A percentile compares a stretch with the other conserved stretches of the same genome.
These are phyloP conservation scores for Oryza glaberrima DNA, from an alignment of 176 grass and related monocot species.

Conservation along the genomic window DNA sequence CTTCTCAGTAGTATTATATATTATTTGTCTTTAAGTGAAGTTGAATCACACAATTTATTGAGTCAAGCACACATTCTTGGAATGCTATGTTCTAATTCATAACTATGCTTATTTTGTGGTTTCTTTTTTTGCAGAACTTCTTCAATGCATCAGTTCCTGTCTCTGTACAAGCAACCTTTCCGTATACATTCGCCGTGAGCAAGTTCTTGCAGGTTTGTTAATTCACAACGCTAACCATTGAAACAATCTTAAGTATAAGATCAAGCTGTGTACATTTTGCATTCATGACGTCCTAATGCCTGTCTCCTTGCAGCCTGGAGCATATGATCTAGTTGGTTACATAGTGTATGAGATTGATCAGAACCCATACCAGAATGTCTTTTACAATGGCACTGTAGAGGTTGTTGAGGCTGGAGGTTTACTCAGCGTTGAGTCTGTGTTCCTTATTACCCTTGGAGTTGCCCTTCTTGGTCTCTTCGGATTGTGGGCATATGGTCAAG, in stretches of 20 bases:
- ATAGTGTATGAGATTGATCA: slow-evolving; percentile 97
- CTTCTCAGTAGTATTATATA: neutral
- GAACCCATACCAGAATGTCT: slow-evolving; percentile 77
- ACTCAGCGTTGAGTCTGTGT: slow-evolving; percentile 92
- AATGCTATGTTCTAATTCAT: neutral
- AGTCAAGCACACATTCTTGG: neutral
- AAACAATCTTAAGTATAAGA: slow-evolving; percentile 31
- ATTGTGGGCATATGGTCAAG: slow-evolving; percentile 90
- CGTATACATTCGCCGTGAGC: slow-evolving; percentile 87
- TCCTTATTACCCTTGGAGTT: slow-evolving; percentile 87
- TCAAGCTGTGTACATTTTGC: neutral
- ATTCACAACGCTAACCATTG: slow-evolving; percentile 9
- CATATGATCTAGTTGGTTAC: slow-evolving; percentile 89
- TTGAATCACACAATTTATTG: neutral
- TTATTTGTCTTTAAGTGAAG: neutral
- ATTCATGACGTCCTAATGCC: slow-evolving; percentile 35
- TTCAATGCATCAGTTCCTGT: slow-evolving; percentile 83
- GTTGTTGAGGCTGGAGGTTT: slow-evolving; percentile 89
- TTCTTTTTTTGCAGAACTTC: slow-evolving; percentile 66
- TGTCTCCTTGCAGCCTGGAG: slow-evolving; percentile 70
- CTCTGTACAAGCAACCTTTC: slow-evolving; percentile 88
- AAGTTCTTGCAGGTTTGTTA: slow-evolving; percentile 94
- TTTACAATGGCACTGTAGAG: slow-evolving; percentile 94
- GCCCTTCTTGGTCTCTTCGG: slow-evolving; percentile 77
- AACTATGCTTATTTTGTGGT: neutral